Conservation (phyloP, 345 rosid species). For the Lumnitzera littorea region DNA sequence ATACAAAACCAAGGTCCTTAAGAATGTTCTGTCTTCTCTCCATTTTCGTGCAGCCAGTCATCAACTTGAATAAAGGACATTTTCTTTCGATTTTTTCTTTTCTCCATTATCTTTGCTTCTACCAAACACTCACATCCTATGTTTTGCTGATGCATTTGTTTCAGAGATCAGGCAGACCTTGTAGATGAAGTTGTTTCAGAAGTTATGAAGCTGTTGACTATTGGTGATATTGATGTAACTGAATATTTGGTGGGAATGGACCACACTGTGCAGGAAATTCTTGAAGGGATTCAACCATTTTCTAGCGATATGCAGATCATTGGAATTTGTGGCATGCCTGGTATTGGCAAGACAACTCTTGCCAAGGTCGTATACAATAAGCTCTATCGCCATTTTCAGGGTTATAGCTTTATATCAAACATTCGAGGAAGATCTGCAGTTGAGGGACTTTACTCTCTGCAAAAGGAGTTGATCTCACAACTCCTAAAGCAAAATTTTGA, state of each 20-base stretch:
- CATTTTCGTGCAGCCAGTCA: too few relatives aligned
- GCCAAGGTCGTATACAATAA: constrained; percentile 9
- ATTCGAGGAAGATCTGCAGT: not conserved
- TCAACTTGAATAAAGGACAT: too few relatives aligned
- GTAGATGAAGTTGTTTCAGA: not conserved
- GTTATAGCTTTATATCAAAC: not conserved
- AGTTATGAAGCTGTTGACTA: not conserved
- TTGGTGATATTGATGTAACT: not conserved
- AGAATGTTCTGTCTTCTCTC: too few relatives aligned
- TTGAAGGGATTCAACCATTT: not conserved
- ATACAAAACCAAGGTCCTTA: too few relatives aligned
- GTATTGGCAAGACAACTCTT: constrained; percentile 9
- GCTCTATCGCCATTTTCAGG: not conserved
- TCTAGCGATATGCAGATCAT: not conserved
- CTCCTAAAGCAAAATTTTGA: not conserved
- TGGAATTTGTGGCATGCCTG: not conserved
- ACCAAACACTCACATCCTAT: not conserved
- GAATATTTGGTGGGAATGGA: not conserved
- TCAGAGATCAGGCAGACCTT: not conserved
- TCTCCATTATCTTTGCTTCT: too few relatives aligned
- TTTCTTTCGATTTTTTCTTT: too few relatives aligned
- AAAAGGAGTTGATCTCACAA: not conserved
- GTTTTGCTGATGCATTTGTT: not conserved
- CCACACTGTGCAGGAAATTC: not conserved
- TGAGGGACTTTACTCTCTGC: not conserved